Percentiles rank a stretch among this genome's conserved stretches.
phyloP scores from a whole-genome alignment of 1,284 basidiomycete genomes.

The Somion occarium region DNA sequence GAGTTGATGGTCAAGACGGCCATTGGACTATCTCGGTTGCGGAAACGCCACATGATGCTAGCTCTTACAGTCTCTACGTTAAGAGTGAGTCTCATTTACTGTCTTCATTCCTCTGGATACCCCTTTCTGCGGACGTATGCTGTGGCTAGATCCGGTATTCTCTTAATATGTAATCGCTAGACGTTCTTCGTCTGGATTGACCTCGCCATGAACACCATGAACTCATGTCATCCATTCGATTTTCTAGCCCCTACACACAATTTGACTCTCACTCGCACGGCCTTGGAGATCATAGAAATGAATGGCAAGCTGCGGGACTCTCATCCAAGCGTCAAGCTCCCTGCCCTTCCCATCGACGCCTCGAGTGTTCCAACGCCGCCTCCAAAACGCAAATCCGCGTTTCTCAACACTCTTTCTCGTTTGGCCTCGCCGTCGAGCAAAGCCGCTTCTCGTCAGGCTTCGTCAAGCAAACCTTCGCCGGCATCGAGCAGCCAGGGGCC shows the following conservation, averaged over 20 bases:
- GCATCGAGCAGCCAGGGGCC: conserved; percentile 16
- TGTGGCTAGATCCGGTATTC: conserved; percentile 3
- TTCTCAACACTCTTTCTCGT: conserved; percentile 77
- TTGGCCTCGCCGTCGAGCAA: conserved; percentile 59
- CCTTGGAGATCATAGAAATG: conserved; percentile 70
- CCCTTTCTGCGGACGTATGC: conserved; percentile 8
- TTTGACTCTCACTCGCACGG: conserved; percentile 76
- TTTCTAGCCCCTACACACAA: conserved; percentile 78
- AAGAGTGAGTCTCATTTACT: conserved; percentile 38
- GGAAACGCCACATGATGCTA: conserved; percentile 37
- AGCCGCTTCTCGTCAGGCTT: conserved; percentile 32
- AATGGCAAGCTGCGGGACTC: conserved; percentile 67
- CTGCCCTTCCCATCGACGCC: conserved; percentile 56
- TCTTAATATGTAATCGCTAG: not conserved
- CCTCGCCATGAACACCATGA: not conserved
- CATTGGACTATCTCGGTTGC: conserved; percentile 52
- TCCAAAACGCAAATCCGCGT: conserved; percentile 72
- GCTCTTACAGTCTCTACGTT: conserved; percentile 41
- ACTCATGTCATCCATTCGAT: conserved; percentile 10
- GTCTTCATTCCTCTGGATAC: conserved; percentile 14
- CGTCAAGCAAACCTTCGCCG: conserved; percentile 20
- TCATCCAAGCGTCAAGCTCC: conserved; percentile 49
- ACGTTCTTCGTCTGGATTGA: not conserved
- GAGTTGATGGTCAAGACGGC: conserved; percentile 38
- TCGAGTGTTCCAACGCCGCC: conserved; percentile 46